Base-by-base conservation (phyloP, 352 stramenopile species). In the Pythium graminicola region DNA sequence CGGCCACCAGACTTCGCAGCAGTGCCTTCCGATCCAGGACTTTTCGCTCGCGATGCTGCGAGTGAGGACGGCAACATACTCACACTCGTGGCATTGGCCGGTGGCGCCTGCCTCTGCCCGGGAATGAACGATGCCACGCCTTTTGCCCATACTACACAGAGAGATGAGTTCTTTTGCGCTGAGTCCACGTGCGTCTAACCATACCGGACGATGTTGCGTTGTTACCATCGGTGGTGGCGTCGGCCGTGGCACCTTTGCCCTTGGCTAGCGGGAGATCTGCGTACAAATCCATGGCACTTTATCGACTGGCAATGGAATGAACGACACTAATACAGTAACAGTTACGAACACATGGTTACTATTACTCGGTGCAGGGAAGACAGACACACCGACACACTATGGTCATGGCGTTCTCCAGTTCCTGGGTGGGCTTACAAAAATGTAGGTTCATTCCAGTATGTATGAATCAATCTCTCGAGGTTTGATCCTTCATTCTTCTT, bases 181-280 rank as follows among this genome's bases (percentile, higher is more conserved):
- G 14, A 14, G 9, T 14, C 8, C 14, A 14, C 31, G 24, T 26
- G n/a, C 2, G 28, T 33, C 22, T 27, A 22, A 22, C 20, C 46
- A 22, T 36, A 54, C 47, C 47, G 3, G 49, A 9, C 2, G 49
- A 31, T 2, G 54, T 28, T 62, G 76, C 84, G 56, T 65, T 64
- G 48, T 81, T 86, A 9, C 60, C 70, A 17, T 87, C 63, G 10
- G 61, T 61, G 29, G 69, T 75, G 52, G 70, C 72, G 9, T 70
- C 55, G 50, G 74, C 48, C 11, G 29, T 17, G 26, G 72, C 69
- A n/a, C n/a, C 31, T 36, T 36, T 14, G 46, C 79, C 74, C 24
- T 86, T 85, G 26, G 76, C 79, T 42, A 85, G 67, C 66, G 78
- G 74, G 41, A 92, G 57, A 46, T 88, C 81, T 2, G 68, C 81